Conservation (phyloP, 1,284 basidiomycete genomes). For the Rhodotorula sp. region DNA sequence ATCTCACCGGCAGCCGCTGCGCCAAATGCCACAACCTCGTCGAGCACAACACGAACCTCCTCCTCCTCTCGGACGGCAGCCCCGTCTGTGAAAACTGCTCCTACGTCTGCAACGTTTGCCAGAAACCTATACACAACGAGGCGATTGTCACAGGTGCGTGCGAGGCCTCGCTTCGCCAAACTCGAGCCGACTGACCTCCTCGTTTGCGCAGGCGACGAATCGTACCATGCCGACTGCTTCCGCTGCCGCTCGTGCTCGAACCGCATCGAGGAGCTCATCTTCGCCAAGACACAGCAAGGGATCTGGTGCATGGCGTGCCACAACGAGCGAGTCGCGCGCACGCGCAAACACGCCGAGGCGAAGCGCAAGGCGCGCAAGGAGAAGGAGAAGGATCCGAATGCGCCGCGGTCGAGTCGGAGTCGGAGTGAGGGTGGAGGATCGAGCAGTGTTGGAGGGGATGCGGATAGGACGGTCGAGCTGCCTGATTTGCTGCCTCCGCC, state of each 20-base stretch:
- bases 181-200: conserved; percentile 3
- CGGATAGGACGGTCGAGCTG: conserved; percentile 1
- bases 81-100: conserved; percentile 97
- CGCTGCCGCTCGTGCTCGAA: conserved; percentile 92
- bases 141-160: conserved; percentile 80
- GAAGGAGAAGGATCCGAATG: conserved; percentile 12
- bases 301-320: conserved; percentile 92
- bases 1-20: conserved; percentile 46
- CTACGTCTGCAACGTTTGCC: conserved; percentile 90
- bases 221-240: conserved; percentile 98
- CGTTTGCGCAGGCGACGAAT: conserved; percentile 70
- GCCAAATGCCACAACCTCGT: conserved; percentile 56
- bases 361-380: conserved; percentile 51
- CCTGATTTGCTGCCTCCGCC: background rate
- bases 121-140: conserved; percentile 86
- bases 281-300: conserved; percentile 96
- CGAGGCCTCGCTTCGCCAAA: background rate
- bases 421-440: conserved; percentile 10
- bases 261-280: conserved; percentile 95
- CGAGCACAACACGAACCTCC: conserved; percentile 85
- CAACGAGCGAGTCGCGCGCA: conserved; percentile 90
- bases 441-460: background rate
- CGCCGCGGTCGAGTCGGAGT: conserved; percentile 3
- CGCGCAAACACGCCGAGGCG: conserved; percentile 79
- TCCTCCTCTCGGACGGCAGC: conserved; percentile 91